A percentile compares a stretch with the other conserved stretches of the same genome.
Conservation (phyloP, 371 early-diverging fungal genomes). For the Astathelohania contejeani region DNA sequence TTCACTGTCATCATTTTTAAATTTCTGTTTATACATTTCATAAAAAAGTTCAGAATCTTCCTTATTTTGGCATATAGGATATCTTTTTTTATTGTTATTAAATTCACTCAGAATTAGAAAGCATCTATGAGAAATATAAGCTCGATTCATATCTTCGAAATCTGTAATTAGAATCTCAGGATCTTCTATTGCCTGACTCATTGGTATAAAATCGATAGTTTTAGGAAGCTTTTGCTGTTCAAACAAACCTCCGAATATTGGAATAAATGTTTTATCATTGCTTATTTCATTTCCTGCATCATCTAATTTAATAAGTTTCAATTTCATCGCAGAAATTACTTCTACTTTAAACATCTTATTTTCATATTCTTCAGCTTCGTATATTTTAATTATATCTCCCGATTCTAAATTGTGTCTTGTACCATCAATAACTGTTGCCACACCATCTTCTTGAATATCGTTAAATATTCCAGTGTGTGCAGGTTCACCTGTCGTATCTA, state of each 20-base stretch:
- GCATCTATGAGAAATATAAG: slow-evolving; percentile 20
- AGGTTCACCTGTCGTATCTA: slow-evolving; percentile 81
- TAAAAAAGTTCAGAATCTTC: slow-evolving; percentile 55
- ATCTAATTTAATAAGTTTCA: no score
- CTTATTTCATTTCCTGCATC: no score
- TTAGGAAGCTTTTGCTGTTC: slow-evolving; percentile 34
- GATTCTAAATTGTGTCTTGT: slow-evolving; percentile 50
- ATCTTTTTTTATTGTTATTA: not conserved
- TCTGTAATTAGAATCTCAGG: slow-evolving; percentile 18
- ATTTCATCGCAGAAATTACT: slow-evolving; percentile 29
- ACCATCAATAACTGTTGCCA: slow-evolving; percentile 42
- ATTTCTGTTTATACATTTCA: slow-evolving; percentile 53
- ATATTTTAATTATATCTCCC: slow-evolving; percentile 42
- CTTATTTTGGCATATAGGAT: slow-evolving; percentile 51
- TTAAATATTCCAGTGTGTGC: slow-evolving; percentile 80
- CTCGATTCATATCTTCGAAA: slow-evolving; percentile 13
- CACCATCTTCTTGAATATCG: slow-evolving; percentile 58
- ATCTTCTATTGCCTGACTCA: slow-evolving; percentile 18
- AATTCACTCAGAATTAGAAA: slow-evolving; percentile 27
- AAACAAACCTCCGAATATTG: slow-evolving; percentile 17
- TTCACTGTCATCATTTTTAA: slow-evolving; percentile 62
- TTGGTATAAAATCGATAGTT: slow-evolving; percentile 17
- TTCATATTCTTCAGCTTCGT: slow-evolving; percentile 21
- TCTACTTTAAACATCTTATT: slow-evolving; percentile 29
- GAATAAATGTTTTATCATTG: slow-evolving; percentile 9